phyloP scores from a whole-genome alignment of 371 early-diverging fungal species.

The Funneliformis caledonium region DNA sequence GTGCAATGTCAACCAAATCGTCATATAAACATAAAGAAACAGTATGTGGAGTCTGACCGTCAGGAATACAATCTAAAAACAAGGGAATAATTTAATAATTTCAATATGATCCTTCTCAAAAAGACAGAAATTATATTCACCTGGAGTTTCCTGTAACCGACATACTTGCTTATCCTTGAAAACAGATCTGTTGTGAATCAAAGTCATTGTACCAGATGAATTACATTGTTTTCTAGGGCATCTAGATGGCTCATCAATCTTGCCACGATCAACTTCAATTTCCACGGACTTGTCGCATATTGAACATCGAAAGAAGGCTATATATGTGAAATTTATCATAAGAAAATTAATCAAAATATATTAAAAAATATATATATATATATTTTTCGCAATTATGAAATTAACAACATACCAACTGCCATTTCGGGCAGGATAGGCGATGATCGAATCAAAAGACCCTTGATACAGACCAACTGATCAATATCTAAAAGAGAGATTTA shows the following conservation, averaged over 20 bases:
- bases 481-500: conserved; percentile 68
- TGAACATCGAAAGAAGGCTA: conserved; percentile 91
- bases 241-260: conserved; percentile 90
- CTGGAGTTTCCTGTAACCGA: conserved; percentile 98
- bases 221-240: conserved; percentile 87
- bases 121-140: conserved; percentile 44
- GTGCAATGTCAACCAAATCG: conserved; percentile 93
- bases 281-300: conserved; percentile 83
- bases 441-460: conserved; percentile 95
- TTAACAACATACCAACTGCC: conserved; percentile 63
- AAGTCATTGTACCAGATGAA: conserved; percentile 78
- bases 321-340: conserved; percentile 8
- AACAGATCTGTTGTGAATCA: conserved; percentile 92
- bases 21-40: conserved; percentile 93
- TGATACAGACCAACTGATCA: conserved; percentile 95
- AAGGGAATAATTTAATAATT: neutral
- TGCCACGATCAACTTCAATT: conserved; percentile 90
- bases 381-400: no score
- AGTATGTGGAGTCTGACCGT: conserved; percentile 99
- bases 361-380: neutral
- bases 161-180: conserved; percentile 98
- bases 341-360: neutral
- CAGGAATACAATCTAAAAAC: conserved; percentile 88
- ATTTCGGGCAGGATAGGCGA: conserved; percentile 96
- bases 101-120: neutral